phyloP scores from a whole-genome alignment of 2,329 filamentous ascomycete species.

The Zymoseptoria crescenta region DNA sequence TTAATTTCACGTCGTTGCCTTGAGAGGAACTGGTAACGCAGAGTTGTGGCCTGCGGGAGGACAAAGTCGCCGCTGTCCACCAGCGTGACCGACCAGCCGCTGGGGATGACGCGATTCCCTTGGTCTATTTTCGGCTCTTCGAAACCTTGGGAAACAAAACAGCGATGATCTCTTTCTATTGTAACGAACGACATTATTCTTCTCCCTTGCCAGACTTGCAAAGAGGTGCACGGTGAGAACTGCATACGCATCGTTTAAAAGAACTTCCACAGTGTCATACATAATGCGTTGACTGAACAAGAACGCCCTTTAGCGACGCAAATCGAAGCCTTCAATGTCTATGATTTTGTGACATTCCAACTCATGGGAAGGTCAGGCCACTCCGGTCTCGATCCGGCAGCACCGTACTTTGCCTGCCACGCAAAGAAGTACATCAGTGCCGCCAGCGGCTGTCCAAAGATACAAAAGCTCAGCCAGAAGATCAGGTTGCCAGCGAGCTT shows the following conservation, averaged over 20 bases:
- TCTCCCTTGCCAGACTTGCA: too few relatives aligned
- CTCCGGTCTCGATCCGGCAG: slow-evolving; percentile 10
- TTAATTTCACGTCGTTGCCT: not conserved
- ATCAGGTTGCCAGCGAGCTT: slow-evolving; percentile 83
- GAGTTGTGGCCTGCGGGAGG: not conserved
- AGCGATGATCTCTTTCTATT: not conserved
- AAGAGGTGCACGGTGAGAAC: not conserved
- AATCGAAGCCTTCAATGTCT: not conserved
- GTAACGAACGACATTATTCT: not conserved
- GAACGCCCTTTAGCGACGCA: not conserved
- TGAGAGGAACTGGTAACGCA: not conserved
- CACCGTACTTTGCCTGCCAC: slow-evolving; percentile 94
- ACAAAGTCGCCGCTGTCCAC: too few relatives aligned
- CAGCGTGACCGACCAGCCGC: too few relatives aligned
- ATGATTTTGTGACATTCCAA: slow-evolving; percentile 5
- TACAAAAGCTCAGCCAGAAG: slow-evolving; percentile 94
- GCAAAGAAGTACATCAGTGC: slow-evolving; percentile 94
- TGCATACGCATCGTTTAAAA: not conserved
- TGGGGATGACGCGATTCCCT: too few relatives aligned
- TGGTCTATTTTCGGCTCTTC: not conserved
- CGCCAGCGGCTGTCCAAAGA: slow-evolving; percentile 89
- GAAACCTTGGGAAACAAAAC: not conserved
- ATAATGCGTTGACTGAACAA: not conserved
- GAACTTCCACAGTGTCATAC: not conserved
- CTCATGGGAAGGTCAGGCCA: slow-evolving; percentile 18